These are phyloP conservation scores for Eimeria praecox DNA, from an alignment of 169 alveolate species.

Conservation along the genomic window DNA sequence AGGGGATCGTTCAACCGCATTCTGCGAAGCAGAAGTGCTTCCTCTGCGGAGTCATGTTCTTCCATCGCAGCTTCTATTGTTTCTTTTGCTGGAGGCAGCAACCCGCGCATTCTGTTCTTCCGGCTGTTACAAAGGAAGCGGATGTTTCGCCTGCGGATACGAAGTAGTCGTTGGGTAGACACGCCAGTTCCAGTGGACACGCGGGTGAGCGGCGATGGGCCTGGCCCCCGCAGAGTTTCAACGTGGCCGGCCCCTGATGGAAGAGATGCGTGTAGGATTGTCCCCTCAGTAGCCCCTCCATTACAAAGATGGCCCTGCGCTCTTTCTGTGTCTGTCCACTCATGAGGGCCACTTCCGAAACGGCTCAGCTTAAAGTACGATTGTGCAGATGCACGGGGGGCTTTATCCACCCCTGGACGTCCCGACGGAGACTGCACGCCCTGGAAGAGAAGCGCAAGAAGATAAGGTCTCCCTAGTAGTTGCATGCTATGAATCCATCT, in stretches of 20 bases:
- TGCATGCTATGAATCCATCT: neutral
- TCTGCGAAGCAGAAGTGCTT: neutral
- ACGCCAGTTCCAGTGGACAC: neutral
- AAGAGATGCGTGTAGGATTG: neutral
- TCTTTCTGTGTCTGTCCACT: neutral
- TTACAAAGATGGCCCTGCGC: neutral
- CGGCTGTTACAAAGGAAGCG: slow-evolving; percentile 71
- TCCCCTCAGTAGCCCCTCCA: neutral
- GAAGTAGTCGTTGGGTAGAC: neutral
- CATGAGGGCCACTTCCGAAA: neutral
- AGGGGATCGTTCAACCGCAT: slow-evolving; percentile 50
- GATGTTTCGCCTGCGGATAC: slow-evolving; percentile 42
- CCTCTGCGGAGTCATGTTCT: slow-evolving; percentile 17
- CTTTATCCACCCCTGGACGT: neutral
- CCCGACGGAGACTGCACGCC: slow-evolving; percentile 7
- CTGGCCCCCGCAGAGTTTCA: neutral
- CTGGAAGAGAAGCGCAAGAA: neutral
- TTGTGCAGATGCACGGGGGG: neutral
- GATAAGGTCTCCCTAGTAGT: neutral
- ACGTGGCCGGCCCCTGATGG: neutral
- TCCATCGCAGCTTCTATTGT: neutral
- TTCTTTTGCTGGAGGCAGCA: slow-evolving; percentile 44
- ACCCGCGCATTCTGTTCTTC: slow-evolving; percentile 39
- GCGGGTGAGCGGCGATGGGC: neutral
- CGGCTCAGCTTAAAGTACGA: neutral